These are phyloP conservation scores for Sporisorium reilianum DNA, from an alignment of 1,284 basidiomycete genomes.

Conservation along the genomic window DNA sequence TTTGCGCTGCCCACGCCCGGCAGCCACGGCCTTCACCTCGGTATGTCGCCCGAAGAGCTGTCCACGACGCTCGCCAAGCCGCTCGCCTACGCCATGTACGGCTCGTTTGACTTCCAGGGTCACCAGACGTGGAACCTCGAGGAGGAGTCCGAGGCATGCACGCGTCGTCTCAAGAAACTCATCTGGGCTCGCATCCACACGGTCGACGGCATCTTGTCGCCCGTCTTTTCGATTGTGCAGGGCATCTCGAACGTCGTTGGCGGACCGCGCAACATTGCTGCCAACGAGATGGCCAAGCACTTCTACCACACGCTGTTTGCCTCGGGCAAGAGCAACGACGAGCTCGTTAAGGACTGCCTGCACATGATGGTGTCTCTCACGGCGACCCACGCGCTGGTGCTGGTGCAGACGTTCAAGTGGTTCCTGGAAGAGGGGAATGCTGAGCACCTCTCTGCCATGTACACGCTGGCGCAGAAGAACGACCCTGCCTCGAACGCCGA, in stretches of 20 bases:
- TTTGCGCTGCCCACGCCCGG: conserved; percentile 45
- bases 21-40: conserved; percentile 33
- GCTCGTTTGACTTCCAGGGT: conserved; percentile 50
- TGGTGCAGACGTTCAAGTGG: conserved; percentile 49
- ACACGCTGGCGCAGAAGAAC: conserved; percentile 27
- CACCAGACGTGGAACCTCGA: conserved; percentile 50
- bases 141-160: conserved; percentile 33
- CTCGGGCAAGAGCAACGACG: conserved; percentile 45
- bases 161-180: conserved; percentile 42
- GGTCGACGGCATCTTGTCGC: conserved; percentile 35
- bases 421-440: conserved; percentile 37
- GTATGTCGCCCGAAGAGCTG: conserved; percentile 38
- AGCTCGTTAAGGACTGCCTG: conserved; percentile 44
- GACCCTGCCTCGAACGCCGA: conserved; percentile 38
- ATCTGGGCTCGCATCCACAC: conserved; percentile 47
- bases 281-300: conserved; percentile 39
- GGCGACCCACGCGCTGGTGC: conserved; percentile 40
- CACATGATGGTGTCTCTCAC: conserved; percentile 52
- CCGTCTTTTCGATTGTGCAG: conserved; percentile 40
- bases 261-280: conserved; percentile 47
- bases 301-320: conserved; percentile 47
- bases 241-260: conserved; percentile 45
- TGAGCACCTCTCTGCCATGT: conserved; percentile 33
- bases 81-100: conserved; percentile 51
- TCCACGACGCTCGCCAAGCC: conserved; percentile 33